Conservation (phyloP, 345 rosid species). For the Bruguiera sexangula region DNA sequence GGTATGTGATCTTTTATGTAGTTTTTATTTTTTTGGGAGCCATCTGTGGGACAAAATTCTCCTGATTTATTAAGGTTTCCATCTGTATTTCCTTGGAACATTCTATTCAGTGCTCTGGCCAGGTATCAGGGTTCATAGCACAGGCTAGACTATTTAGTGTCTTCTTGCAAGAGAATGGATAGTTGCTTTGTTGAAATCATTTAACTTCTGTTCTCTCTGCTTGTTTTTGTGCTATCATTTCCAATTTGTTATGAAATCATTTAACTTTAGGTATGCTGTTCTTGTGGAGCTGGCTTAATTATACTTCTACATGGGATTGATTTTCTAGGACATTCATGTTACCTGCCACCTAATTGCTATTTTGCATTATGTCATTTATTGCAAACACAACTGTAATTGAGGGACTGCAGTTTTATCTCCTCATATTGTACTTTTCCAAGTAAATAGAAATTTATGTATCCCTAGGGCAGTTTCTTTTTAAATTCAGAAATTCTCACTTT, state of each 20-base stretch:
- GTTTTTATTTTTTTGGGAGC: constrained; percentile 1
- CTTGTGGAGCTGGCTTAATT: no score
- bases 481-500: not conserved
- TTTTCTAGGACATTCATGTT: not conserved
- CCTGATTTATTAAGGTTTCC: not conserved
- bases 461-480: not conserved
- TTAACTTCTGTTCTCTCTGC: no score
- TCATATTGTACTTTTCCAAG: not conserved
- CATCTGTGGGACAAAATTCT: not conserved
- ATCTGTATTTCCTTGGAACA: not conserved
- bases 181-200: no score
- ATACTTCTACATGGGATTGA: not conserved
- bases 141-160: no score
- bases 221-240: no score
- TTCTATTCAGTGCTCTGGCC: no score
- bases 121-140: no score
- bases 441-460: not conserved
- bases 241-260: no score
- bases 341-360: not conserved
- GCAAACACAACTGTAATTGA: not conserved
- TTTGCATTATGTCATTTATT: not conserved
- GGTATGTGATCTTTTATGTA: not conserved
- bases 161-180: no score
- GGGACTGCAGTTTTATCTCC: constrained; percentile 1
- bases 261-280: no score